Evolutionary conservation across 306 rosid species (phyloP).

Genomic region (Ormosia semicastrata): DNA sequence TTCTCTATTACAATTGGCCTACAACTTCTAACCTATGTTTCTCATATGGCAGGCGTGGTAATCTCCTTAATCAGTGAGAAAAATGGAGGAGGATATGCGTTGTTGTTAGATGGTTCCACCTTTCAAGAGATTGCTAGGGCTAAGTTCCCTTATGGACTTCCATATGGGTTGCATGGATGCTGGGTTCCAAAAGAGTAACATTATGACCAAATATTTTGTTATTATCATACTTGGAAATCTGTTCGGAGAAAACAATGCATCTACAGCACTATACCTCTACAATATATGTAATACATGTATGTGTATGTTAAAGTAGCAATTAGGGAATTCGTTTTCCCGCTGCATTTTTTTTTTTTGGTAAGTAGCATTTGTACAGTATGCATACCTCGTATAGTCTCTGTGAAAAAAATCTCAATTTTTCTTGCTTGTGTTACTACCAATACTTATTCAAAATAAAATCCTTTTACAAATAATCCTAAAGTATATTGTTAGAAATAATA

Average conservation of each 20-base stretch:
- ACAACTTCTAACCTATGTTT: background rate
- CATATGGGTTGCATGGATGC: conserved; percentile 95
- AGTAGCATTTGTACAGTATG: background rate
- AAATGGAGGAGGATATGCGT: conserved; percentile 79
- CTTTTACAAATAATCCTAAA: background rate
- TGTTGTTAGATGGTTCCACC: conserved; percentile 74
- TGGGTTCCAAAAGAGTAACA: conserved; percentile 69
- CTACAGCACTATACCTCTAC: conserved; percentile 6
- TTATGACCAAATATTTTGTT: background rate
- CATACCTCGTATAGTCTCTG: background rate
- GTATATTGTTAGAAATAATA: background rate
- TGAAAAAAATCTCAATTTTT: background rate
- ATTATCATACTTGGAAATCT: background rate
- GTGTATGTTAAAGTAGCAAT: conserved; percentile 13
- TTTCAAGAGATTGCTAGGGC: conserved; percentile 95
- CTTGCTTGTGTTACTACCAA: background rate
- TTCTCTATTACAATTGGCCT: background rate
- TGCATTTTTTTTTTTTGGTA: background rate
- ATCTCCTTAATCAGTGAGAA: conserved; percentile 79
- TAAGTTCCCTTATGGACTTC: conserved; percentile 88
- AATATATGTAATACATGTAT: background rate
- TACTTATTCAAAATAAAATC: background rate
- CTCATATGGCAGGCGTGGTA: conserved; percentile 65
- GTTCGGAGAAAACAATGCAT: background rate
- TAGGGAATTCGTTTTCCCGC: background rate